phyloP scores from a whole-genome alignment of 805 yeast species.

The Barnettozyma californica region DNA sequence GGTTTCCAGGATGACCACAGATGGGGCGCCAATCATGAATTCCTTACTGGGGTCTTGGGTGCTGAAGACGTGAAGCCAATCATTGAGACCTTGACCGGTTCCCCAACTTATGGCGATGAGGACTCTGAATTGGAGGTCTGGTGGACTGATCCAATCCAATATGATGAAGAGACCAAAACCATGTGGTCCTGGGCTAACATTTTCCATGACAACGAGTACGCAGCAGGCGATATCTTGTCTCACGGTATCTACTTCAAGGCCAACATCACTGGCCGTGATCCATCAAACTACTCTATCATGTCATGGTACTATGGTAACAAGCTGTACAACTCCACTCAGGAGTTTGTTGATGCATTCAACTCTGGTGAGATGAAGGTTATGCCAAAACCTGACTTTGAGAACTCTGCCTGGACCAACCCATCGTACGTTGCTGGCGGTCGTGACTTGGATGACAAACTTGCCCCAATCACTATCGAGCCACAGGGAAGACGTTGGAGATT shows the following conservation, averaged over 20 bases:
- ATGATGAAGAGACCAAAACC: conserved; percentile 16
- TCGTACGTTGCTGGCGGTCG: conserved; percentile 17
- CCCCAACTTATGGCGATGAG: conserved; percentile 17
- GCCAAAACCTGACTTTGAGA: conserved; percentile 11
- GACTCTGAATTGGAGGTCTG: conserved; percentile 21
- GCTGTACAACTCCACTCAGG: conserved; percentile 21
- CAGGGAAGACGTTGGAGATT: conserved; percentile 26
- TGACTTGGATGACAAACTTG: conserved; percentile 21
- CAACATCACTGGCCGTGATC: conserved; percentile 22
- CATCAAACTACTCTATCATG: conserved; percentile 10
- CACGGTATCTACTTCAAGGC: conserved; percentile 21
- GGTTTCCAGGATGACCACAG: conserved; percentile 21
- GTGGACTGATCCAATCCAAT: conserved; percentile 22
- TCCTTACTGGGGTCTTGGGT: conserved; percentile 11
- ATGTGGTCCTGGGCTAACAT: conserved; percentile 18
- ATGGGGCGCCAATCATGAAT: conserved; percentile 6
- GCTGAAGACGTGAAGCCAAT: conserved; percentile 8
- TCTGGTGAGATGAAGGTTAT: conserved; percentile 16
- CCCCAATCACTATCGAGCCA: conserved; percentile 24
- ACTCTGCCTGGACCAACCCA: conserved; percentile 8
- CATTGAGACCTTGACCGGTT: conserved; percentile 17
- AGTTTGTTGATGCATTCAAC: conserved; percentile 22
- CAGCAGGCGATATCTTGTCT: conserved; percentile 22
- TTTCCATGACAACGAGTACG: conserved; percentile 17
- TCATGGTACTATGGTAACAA: conserved; percentile 22